phyloP scores from a whole-genome alignment of 2,329 filamentous ascomycete genomes.

The Cladosporium sphaerospermum region DNA sequence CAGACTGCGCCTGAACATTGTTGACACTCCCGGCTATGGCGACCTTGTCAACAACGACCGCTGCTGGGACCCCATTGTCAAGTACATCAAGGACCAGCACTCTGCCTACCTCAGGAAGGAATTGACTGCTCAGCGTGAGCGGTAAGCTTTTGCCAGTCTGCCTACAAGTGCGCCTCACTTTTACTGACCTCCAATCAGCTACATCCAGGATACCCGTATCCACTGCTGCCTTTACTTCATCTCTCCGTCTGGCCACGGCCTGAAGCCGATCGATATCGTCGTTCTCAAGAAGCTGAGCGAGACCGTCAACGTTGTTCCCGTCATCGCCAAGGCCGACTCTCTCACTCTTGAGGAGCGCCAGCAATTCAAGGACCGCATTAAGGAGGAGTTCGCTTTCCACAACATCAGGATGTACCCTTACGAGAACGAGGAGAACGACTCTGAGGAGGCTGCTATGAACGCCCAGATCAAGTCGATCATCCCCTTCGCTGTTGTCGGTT shows the following conservation, averaged over 20 bases:
- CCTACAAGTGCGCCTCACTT: too few species aligned
- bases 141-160: conserved; percentile 30
- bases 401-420: conserved; percentile 99
- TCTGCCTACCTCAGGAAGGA: conserved; percentile 98
- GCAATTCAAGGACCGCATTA: conserved; percentile 96
- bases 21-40: conserved; percentile 96
- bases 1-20: conserved; percentile 94
- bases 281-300: conserved; percentile 99
- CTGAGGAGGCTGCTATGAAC: conserved; percentile 91
- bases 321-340: conserved; percentile 97
- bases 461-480: conserved; percentile 96
- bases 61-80: conserved; percentile 99
- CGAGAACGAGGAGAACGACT: conserved; percentile 97
- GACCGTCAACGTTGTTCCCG: conserved; percentile 97
- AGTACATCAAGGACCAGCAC: conserved; percentile 99
- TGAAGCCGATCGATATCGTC: conserved; percentile 99
- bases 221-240: conserved; percentile 99
- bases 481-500: conserved; percentile 95
- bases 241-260: conserved; percentile 92
- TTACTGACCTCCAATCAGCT: conserved; percentile 35
- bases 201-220: conserved; percentile 98
- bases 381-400: conserved; percentile 99
- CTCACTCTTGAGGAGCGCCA: conserved; percentile 91
- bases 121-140: conserved; percentile 95
- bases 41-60: conserved; percentile 99